phyloP scores from a whole-genome alignment of 1,284 basidiomycete species.

The Apiotrichum sp. region DNA sequence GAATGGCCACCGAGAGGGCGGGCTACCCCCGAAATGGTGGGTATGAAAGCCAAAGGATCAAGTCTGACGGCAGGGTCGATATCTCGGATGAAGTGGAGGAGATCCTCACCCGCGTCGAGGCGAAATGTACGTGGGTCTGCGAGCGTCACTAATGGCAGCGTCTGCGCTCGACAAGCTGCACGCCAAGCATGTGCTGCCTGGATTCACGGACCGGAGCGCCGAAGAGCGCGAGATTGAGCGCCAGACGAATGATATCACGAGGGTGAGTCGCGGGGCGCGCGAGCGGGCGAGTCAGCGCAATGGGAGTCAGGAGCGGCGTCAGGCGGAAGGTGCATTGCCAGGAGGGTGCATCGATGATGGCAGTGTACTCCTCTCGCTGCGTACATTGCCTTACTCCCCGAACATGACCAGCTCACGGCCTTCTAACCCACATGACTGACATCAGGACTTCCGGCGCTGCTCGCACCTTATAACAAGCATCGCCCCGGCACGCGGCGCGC shows the following conservation, averaged over 20 bases:
- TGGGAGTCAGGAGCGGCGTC: too few relatives aligned
- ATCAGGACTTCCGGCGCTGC: constrained; percentile 76
- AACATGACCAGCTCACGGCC: too few relatives aligned
- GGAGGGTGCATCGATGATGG: too few relatives aligned
- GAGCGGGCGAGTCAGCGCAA: too few relatives aligned
- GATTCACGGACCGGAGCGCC: constrained; percentile 85
- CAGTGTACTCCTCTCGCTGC: too few relatives aligned
- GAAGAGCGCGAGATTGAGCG: constrained; percentile 92
- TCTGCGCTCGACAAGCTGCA: constrained; percentile 87
- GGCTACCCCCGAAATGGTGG: constrained; percentile 64
- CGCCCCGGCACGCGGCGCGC: constrained; percentile 44
- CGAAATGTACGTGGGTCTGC: constrained; percentile 62
- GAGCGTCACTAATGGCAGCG: constrained; percentile 39
- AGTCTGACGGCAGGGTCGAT: constrained; percentile 64
- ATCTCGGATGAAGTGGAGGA: constrained; percentile 79
- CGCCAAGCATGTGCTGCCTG: constrained; percentile 89
- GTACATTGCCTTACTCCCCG: too few relatives aligned
- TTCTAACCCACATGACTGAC: too few relatives aligned
- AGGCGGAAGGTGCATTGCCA: too few relatives aligned
- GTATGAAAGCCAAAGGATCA: constrained; percentile 16
- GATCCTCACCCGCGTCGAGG: constrained; percentile 60
- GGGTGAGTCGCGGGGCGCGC: constrained; percentile 50
- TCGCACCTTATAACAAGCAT: constrained; percentile 61
- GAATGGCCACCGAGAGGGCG: constrained; percentile 47
- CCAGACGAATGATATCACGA: constrained; percentile 80